Evolutionary conservation across 345 rosid genomes (phyloP), one percentile per base, ranked within the genome.

Genomic region (Noccaea bulbosa): DNA sequence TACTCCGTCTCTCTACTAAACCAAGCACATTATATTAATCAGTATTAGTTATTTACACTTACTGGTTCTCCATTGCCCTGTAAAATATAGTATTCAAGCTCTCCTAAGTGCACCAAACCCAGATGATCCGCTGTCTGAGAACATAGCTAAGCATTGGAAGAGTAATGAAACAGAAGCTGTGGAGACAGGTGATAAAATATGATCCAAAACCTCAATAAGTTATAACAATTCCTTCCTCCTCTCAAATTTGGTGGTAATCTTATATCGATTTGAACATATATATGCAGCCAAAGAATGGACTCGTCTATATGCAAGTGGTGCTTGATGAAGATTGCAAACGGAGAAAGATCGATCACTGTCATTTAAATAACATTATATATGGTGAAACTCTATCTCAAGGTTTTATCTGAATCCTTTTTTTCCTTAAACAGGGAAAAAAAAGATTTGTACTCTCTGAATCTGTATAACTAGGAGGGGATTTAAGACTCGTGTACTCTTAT

Each of bases 221-320:
- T 46, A 3, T 30, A 34, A 22, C 1, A 27, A 41, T 20, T 20
- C 1, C 3, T 45, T 17, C 10, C 43, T 59, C 17, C 9, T 59
- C 65, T 53, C 0, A 38, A 27, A 16, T 39, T 1, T 6, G 11
- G 17, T 43, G 30, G 30, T 15, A 50, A 43, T 43, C 44, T 68
- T 12, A 17, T 51, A 44, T 52, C n/a, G 12, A 15, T 75, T 11
- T 69, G 45, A 61, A 68, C 51, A n/a, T 20, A n/a, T 20, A n/a
- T 24, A n/a, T 84, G 85, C 97, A 95, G 98, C 99, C 0, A 95
- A 92, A 77, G 97, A 95, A 82, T 95, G 99, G 99, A 92, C 98
- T 59, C 91, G 96, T 34, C 74, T 87, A 60, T 90, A 95, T 69
- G 99, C 98, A 39, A 90, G 88, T 49, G 98, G 98, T 7, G 98